These are phyloP conservation scores for Alternaria brassicae DNA, from an alignment of 2,329 filamentous ascomycete species.

Conservation along the genomic window DNA sequence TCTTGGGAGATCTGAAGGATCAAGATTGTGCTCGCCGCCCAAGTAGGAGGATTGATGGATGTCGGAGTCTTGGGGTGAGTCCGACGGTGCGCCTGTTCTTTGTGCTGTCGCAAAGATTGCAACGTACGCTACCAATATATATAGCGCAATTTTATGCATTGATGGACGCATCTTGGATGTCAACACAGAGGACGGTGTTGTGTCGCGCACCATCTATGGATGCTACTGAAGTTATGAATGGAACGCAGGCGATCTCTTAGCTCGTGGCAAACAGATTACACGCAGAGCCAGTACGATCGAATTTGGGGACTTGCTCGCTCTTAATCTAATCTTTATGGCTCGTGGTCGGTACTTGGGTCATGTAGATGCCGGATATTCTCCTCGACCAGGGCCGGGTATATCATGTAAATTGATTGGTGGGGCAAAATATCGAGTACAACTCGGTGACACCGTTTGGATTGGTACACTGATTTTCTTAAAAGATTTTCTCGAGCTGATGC, in stretches of 20 bases:
- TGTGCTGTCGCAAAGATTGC: background rate
- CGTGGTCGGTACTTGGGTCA: constrained; percentile 6
- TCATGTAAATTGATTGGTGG: constrained; percentile 12
- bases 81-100: constrained; percentile 18
- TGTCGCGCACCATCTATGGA: background rate
- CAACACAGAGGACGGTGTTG: background rate
- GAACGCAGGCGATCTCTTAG: background rate
- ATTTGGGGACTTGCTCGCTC: background rate
- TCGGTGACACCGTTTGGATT: background rate
- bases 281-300: background rate
- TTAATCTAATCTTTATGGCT: constrained; percentile 1
- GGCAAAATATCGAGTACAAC: constrained; percentile 1
- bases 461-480: background rate
- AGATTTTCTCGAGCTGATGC: background rate
- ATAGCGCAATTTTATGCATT: background rate
- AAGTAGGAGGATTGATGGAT: constrained; percentile 28
- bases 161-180: background rate
- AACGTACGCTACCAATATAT: background rate
- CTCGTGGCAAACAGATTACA: background rate
- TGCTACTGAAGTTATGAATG: background rate
- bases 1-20: constrained; percentile 48
- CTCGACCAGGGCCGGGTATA: constrained; percentile 4
- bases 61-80: constrained; percentile 27
- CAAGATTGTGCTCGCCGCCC: constrained; percentile 51
- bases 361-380: constrained; percentile 14